phyloP scores from a whole-genome alignment of 78 protist species.

The Polysphondylium violaceum region DNA sequence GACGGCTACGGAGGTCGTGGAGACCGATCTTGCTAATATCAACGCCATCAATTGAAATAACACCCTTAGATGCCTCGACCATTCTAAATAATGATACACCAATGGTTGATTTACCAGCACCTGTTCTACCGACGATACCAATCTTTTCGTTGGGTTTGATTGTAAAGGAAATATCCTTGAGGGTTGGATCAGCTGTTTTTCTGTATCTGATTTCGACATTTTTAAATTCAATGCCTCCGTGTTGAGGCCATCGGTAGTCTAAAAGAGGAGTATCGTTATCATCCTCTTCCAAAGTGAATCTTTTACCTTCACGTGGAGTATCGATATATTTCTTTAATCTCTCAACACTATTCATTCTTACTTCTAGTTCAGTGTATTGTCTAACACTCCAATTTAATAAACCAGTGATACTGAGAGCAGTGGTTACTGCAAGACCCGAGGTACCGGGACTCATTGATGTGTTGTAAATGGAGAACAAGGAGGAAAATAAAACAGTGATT shows the following conservation, averaged over 20 bases:
- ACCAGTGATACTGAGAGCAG: constrained; percentile 66
- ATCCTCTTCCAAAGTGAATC: constrained; percentile 29
- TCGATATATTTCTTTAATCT: constrained; percentile 24
- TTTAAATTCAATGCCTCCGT: constrained; percentile 79
- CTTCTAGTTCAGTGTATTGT: constrained; percentile 80
- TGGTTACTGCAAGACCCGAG: constrained; percentile 81
- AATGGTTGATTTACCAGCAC: constrained; percentile 88
- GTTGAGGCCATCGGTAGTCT: constrained; percentile 81
- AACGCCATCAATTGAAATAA: constrained; percentile 77
- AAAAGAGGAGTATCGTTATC: constrained; percentile 1
- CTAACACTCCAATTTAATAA: constrained; percentile 45
- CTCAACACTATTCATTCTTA: constrained; percentile 85
- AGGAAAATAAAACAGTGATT: constrained; percentile 47
- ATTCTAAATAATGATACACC: constrained; percentile 83
- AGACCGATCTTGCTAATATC: constrained; percentile 70
- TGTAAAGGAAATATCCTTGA: constrained; percentile 54
- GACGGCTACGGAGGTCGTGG: constrained; percentile 49
- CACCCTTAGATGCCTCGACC: constrained; percentile 45
- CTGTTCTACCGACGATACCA: constrained; percentile 94
- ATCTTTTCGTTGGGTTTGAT: constrained; percentile 79
- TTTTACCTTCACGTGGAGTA: constrained; percentile 31
- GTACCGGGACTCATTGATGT: constrained; percentile 36
- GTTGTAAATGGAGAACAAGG: constrained; percentile 44
- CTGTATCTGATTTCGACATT: constrained; percentile 85
- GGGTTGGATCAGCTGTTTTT: constrained; percentile 42